Conservation (phyloP, 768 basidiomycete genomes). For the Podaxis sp. region DNA sequence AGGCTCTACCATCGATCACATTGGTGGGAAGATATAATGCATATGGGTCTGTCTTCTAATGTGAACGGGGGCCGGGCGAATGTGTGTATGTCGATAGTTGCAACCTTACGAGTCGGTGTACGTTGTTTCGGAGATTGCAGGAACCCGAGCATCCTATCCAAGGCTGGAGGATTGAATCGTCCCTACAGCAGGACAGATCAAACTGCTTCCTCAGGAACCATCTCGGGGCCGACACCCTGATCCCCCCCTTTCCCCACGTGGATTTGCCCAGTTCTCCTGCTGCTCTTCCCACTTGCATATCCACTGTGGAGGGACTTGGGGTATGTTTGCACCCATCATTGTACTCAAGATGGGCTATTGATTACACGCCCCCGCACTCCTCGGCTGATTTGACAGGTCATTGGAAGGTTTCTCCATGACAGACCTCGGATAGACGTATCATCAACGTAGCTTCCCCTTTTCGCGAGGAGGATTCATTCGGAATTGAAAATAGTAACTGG, state of each 20-base stretch:
- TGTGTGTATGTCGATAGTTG: neutral
- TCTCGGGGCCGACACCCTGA: slow-evolving; percentile 2
- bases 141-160: neutral
- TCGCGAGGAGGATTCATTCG: neutral
- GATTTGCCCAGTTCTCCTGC: neutral
- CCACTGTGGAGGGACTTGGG: neutral
- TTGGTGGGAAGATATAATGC: neutral
- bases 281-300: neutral
- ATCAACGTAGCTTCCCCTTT: neutral
- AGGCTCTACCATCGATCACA: neutral
- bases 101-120: neutral
- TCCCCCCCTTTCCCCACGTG: neutral
- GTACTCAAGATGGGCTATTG: neutral
- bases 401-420: neutral
- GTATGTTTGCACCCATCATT: neutral
- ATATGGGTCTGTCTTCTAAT: neutral
- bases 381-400: neutral
- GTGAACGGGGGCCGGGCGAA: neutral
- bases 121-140: neutral
- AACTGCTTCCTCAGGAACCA: neutral
- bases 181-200: neutral
- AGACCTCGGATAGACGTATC: neutral
- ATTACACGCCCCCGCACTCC: neutral
- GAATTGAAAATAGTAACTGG: neutral
- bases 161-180: neutral